Evolutionary conservation across 192 early-diverging fungal genomes (phyloP).

Genomic region (Coemansia sp.): DNA sequence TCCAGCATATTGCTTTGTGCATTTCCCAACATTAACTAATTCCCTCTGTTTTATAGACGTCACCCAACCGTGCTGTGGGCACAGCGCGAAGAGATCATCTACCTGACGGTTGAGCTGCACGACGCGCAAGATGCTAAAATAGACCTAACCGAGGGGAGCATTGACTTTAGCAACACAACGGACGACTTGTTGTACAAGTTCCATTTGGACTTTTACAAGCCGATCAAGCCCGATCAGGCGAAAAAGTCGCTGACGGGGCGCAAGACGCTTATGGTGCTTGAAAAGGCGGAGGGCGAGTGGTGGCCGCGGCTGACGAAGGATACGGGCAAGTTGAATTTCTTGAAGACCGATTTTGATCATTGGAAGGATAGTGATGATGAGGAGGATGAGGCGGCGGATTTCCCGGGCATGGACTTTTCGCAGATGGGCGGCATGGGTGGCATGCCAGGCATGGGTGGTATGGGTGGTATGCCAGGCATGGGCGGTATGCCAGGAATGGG

Average conservation of each 20-base stretch:
- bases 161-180: conserved; percentile 64
- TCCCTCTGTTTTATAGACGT: conserved; percentile 19
- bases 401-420: conserved; percentile 66
- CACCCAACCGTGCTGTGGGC: conserved; percentile 86
- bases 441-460: conserved; percentile 11
- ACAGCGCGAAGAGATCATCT: conserved; percentile 78
- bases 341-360: conserved; percentile 88
- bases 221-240: conserved; percentile 72
- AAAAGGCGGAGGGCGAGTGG: conserved; percentile 73
- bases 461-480: conserved; percentile 52
- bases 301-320: conserved; percentile 86
- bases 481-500: conserved; percentile 58
- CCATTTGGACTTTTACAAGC: conserved; percentile 70
- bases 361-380: conserved; percentile 97
- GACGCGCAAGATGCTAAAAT: conserved; percentile 61
- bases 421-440: conserved; percentile 45
- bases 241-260: conserved; percentile 68
- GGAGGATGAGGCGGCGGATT: conserved; percentile 62
- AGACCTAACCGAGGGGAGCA: conserved; percentile 19
- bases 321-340: conserved; percentile 61
- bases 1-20: background rate
- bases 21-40: background rate
- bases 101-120: conserved; percentile 76
- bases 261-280: conserved; percentile 65
- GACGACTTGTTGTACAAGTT: conserved; percentile 69